These are phyloP conservation scores for Auricularia heimuer DNA, from an alignment of 768 basidiomycete species.

Conservation along the genomic window DNA sequence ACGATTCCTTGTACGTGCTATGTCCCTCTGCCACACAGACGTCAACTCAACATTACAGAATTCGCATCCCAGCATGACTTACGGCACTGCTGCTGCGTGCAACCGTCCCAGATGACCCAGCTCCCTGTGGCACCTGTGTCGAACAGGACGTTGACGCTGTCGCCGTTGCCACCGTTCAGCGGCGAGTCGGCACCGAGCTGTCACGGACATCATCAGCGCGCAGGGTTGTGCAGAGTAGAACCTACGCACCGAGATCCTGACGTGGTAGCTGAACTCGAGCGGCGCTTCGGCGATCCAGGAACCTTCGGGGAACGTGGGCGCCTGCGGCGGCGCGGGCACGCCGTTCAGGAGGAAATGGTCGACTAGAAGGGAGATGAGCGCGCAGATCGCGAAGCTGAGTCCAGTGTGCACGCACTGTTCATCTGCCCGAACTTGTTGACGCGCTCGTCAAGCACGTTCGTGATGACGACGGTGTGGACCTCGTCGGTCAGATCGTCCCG, in stretches of 20 bases:
- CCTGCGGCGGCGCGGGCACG: background rate
- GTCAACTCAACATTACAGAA: background rate
- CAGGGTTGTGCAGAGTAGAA: background rate
- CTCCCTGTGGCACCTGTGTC: background rate
- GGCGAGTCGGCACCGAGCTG: conserved; percentile 2
- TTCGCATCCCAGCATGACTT: background rate
- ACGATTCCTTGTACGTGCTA: background rate
- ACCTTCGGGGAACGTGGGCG: conserved; percentile 1
- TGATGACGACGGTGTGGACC: conserved; percentile 4
- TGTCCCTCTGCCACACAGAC: background rate
- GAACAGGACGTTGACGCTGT: background rate
- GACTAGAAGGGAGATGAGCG: background rate
- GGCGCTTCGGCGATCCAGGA: background rate
- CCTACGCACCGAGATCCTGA: background rate
- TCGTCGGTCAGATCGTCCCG: background rate
- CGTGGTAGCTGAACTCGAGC: conserved; percentile 6
- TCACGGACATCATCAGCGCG: background rate
- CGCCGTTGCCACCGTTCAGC: background rate
- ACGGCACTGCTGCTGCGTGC: conserved; percentile 1
- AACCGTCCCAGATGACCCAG: conserved; percentile 6
- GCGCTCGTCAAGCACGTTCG: conserved; percentile 1
- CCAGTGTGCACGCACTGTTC: background rate
- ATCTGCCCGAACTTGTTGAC: conserved; percentile 1
- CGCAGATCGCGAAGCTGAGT: background rate
- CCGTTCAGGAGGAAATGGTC: conserved; percentile 2